Evolutionary conservation across 2,329 filamentous ascomycete species (phyloP).

Genomic region (Phymatotrichopsis omnivora): DNA sequence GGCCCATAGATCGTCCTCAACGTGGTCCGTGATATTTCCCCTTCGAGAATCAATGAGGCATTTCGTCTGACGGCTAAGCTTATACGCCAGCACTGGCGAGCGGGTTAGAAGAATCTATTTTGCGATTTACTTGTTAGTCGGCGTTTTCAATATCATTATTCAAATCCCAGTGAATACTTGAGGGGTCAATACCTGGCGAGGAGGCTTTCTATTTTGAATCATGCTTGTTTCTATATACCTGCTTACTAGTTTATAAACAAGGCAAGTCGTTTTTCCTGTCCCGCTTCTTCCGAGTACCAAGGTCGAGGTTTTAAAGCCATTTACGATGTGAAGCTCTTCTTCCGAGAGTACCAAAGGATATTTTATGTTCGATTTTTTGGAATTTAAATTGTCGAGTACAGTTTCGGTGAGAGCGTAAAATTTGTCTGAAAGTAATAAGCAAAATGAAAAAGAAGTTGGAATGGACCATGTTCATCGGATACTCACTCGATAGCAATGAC

Average conservation of each 20-base stretch:
- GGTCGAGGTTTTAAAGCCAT: constrained; percentile 30
- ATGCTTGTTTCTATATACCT: constrained; percentile 28
- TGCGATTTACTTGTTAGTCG: not conserved
- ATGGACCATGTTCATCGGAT: too few species aligned
- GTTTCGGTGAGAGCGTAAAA: constrained; percentile 32
- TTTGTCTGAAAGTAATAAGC: too few species aligned
- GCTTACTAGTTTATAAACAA: constrained; percentile 33
- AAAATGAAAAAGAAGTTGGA: too few species aligned
- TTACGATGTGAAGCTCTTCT: constrained; percentile 32
- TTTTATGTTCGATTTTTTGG: constrained; percentile 21
- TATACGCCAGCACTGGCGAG: constrained; percentile 31
- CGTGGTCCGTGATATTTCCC: not conserved
- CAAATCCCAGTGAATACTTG: not conserved
- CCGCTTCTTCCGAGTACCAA: constrained; percentile 34
- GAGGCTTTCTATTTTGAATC: not conserved
- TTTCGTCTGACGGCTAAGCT: constrained; percentile 30
- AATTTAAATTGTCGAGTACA: constrained; percentile 25
- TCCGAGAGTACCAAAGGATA: constrained; percentile 33
- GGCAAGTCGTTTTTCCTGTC: constrained; percentile 34
- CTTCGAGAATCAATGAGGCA: constrained; percentile 31
- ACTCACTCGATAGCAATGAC: constrained; percentile 11
- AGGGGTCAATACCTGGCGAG: constrained; percentile 13
- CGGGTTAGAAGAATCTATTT: constrained; percentile 32
- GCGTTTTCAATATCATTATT: not conserved
- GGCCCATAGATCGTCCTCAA: not conserved